phyloP scores from a whole-genome alignment of 208 protist species.

The Acanthamoeba royreba region DNA sequence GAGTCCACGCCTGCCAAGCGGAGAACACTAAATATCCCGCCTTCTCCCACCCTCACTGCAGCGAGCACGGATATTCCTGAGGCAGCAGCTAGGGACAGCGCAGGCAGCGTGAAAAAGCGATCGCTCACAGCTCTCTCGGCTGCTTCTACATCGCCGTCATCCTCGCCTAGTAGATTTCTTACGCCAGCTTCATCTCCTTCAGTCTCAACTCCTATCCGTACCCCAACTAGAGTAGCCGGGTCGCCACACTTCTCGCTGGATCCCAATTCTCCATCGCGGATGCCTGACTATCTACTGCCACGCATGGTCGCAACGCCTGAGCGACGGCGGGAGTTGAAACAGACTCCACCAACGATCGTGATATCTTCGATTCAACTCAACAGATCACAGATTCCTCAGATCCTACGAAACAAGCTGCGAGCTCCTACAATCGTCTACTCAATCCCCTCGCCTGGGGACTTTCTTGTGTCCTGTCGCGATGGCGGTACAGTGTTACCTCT shows the following conservation, averaged over 20 bases:
- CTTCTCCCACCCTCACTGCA: background rate
- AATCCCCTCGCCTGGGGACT: background rate
- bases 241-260: background rate
- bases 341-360: background rate
- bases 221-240: background rate
- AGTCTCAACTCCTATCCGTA: too few relatives aligned
- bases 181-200: too few relatives aligned
- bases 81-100: too few relatives aligned
- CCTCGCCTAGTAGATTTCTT: background rate
- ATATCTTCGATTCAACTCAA: conserved; percentile 21
- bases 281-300: background rate
- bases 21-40: background rate
- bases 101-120: too few relatives aligned
- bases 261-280: background rate
- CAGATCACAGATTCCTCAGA: background rate
- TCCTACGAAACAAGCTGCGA: background rate
- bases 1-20: too few relatives aligned
- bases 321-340: background rate
- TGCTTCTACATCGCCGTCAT: background rate
- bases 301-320: background rate
- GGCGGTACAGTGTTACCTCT: too few relatives aligned
- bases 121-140: background rate
- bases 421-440: background rate
- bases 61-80: too few relatives aligned
- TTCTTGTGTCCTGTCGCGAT: background rate